Base-by-base conservation (phyloP, 2,329 filamentous ascomycete genomes). In the Lecanosticta acicola region DNA sequence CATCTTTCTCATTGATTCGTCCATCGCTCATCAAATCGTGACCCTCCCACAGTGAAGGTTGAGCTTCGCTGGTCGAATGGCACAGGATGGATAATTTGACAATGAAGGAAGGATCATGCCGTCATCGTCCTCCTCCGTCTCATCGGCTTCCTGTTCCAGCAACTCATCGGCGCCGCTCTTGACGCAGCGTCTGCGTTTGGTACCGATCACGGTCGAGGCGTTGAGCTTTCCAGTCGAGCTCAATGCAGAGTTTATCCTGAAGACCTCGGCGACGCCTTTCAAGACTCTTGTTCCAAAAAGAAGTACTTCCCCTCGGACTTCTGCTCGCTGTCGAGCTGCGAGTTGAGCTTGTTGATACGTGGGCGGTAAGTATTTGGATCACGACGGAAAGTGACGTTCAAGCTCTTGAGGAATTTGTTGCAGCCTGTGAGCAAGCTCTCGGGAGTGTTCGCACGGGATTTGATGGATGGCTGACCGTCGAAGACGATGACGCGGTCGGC, bases 401-500 rank as follows among this genome's bases (percentile, higher is more conserved):
- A 76, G 71, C 89, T 96, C 80, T 94, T 87, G 68, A 98, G 72
- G 79, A 98, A 98, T 50, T 77, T 80, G 77, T 98, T 98, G 80
- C 93, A 98, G 49, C 93, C 90, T 33, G 88, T 94, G 60, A 97
- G 79, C 43, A 98, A 79, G 35, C 87, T 94, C 73, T 98, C 88
- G 29, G 94, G 93, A 41, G 77, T 76, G 69, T 95, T 95, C 58
- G 93, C 94, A 58, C 84, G 87, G 43, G 93, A 80, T 58, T 94
- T 77, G 59, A 94, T 78, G 64, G 90, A 93, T 39, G 94, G 93
- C 72, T 94, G 66, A 59, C 94, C 93, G 65, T 97, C 93, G 64
- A 98, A 98, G 64, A 98, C 93, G 64, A 98, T 98, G 68, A 98
- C 93, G 58, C 93, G 87, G 65, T 98, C 94, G 37, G 93, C 81